phyloP scores from a whole-genome alignment of 352 stramenopile species.

The Globisporangium heterothallicum region DNA sequence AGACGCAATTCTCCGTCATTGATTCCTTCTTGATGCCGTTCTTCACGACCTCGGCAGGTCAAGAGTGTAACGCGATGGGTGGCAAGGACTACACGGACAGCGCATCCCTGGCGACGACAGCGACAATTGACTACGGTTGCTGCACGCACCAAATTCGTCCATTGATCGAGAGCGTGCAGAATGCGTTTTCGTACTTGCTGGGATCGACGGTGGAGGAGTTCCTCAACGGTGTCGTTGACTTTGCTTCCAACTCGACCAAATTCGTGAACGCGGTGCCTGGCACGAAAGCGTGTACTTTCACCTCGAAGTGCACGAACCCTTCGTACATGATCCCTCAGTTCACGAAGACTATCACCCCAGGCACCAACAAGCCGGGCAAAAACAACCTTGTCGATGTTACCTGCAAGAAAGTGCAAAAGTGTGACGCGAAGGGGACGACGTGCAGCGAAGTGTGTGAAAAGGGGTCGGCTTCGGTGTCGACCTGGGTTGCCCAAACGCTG shows the following conservation, averaged over 20 bases:
- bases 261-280: constrained; percentile 20
- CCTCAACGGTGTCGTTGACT: constrained; percentile 24
- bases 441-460: constrained; percentile 58
- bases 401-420: constrained; percentile 47
- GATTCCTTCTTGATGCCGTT: constrained; percentile 14
- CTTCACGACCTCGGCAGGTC: constrained; percentile 25
- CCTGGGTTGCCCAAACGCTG: constrained; percentile 51
- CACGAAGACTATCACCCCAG: constrained; percentile 14
- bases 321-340: constrained; percentile 28
- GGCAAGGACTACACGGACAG: constrained; percentile 7
- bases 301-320: constrained; percentile 35
- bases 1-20: constrained; percentile 34
- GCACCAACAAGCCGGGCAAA: constrained; percentile 11
- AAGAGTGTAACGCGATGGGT: constrained; percentile 10
- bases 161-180: constrained; percentile 45
- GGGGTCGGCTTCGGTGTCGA: constrained; percentile 47
- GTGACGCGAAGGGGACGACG: constrained; percentile 45
- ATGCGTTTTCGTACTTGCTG: constrained; percentile 35
- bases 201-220: constrained; percentile 46
- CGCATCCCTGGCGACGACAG: neutral
- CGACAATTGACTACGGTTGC: constrained; percentile 9
- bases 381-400: constrained; percentile 37
- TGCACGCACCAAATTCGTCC: constrained; percentile 18
- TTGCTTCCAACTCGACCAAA: constrained; percentile 17
- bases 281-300: constrained; percentile 38